Evolutionary conservation across 108 stramenopile genomes (phyloP).

Genomic region (Cyclotella baltica): DNA sequence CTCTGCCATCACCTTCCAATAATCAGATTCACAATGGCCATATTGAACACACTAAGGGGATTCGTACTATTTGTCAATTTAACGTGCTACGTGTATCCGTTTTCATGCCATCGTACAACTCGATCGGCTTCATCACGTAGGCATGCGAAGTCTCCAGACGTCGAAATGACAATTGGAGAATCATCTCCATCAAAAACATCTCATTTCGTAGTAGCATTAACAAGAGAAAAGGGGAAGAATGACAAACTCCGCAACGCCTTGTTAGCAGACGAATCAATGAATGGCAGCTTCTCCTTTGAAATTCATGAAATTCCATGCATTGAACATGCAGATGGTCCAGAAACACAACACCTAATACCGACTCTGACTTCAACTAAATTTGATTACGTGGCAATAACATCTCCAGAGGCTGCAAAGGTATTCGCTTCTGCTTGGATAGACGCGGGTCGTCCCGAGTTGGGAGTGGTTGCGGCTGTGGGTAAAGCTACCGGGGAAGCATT

Average conservation of each 20-base stretch:
- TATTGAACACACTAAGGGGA: too few relatives aligned
- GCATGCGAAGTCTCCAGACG: background rate
- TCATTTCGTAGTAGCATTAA: conserved; percentile 67
- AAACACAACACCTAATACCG: conserved; percentile 52
- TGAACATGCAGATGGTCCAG: conserved; percentile 83
- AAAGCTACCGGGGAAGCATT: conserved; percentile 77
- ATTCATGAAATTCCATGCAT: conserved; percentile 86
- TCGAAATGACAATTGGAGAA: background rate
- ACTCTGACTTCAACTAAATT: conserved; percentile 47
- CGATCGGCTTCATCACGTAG: background rate
- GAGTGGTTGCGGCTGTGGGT: conserved; percentile 79
- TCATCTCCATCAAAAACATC: background rate
- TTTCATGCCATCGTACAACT: background rate
- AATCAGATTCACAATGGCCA: too few relatives aligned
- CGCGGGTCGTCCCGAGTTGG: conserved; percentile 47
- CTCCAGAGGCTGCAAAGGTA: conserved; percentile 86
- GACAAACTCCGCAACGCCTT: conserved; percentile 66
- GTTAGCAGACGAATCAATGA: conserved; percentile 30
- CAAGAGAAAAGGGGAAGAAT: conserved; percentile 89
- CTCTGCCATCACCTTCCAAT: too few relatives aligned
- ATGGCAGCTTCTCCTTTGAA: conserved; percentile 24
- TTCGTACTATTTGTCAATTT: too few relatives aligned
- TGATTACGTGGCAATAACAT: conserved; percentile 85
- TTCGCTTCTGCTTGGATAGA: conserved; percentile 70
- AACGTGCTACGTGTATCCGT: background rate